Evolutionary conservation across 1,284 basidiomycete genomes (phyloP).

Genomic region (Tetrapyrgos nigripes): DNA sequence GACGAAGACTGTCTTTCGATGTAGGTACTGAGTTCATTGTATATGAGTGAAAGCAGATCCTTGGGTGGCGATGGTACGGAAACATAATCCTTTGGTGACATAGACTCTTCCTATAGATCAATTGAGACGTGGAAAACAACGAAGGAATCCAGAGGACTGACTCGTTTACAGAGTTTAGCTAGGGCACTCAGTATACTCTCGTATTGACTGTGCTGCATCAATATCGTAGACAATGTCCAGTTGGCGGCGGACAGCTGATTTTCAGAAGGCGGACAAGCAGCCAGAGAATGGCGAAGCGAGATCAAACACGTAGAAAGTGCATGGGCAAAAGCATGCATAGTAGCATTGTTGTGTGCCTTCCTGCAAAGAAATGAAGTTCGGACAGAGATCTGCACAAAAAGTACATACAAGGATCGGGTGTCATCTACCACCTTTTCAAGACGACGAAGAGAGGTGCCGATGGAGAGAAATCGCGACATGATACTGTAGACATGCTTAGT

Average conservation of each 20-base stretch:
- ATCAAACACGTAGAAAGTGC: constrained; percentile 61
- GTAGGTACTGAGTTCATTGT: constrained; percentile 54
- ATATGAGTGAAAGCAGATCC: constrained; percentile 61
- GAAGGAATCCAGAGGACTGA: constrained; percentile 41
- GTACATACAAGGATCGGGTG: constrained; percentile 41
- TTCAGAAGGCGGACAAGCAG: constrained; percentile 40
- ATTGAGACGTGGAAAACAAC: background rate
- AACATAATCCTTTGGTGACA: constrained; percentile 47
- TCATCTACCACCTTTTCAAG: constrained; percentile 48
- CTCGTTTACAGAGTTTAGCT: constrained; percentile 59
- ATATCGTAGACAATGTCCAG: constrained; percentile 51
- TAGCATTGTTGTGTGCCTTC: constrained; percentile 52
- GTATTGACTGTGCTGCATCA: constrained; percentile 56
- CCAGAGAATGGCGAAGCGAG: constrained; percentile 53
- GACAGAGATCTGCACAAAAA: background rate
- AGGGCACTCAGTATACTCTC: constrained; percentile 59
- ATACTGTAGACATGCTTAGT: constrained; percentile 45
- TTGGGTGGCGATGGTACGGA: constrained; percentile 49
- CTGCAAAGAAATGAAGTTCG: constrained; percentile 27
- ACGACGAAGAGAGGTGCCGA: constrained; percentile 70
- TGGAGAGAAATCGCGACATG: constrained; percentile 62
- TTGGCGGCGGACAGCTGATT: constrained; percentile 21
- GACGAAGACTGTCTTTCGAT: constrained; percentile 55
- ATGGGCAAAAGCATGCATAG: constrained; percentile 70
- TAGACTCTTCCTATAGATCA: constrained; percentile 43